Conservation (phyloP, 148 eudicot species). For the Drosera capensis region DNA sequence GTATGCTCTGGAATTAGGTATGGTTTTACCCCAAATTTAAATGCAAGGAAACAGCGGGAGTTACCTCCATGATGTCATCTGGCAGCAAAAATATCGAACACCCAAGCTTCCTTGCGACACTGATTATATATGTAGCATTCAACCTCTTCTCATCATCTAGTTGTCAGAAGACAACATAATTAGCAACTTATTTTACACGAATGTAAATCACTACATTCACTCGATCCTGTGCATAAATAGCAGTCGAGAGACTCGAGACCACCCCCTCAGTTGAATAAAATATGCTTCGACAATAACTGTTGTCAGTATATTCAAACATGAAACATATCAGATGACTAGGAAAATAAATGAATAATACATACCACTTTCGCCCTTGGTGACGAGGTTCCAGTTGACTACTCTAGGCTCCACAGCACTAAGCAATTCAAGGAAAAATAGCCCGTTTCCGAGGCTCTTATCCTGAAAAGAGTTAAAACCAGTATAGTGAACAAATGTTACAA, state of each 20-base stretch:
- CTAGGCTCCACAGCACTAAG: constrained; percentile 86
- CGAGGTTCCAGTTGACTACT: constrained; percentile 96
- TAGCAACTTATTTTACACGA: not conserved
- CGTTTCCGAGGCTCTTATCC: constrained; percentile 81
- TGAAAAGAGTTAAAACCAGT: constrained; percentile 13
- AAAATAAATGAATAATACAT: constrained; percentile 4
- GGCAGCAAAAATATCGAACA: constrained; percentile 92
- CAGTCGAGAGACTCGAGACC: not conserved
- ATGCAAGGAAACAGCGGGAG: no score
- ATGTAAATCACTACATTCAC: not conserved
- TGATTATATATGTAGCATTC: constrained; percentile 89
- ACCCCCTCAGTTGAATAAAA: not conserved
- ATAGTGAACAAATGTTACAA: constrained; percentile 2
- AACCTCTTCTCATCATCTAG: constrained; percentile 86
- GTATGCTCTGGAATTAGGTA: no score
- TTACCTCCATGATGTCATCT: constrained; percentile 89
- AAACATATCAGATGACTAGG: not conserved
- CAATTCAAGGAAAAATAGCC: constrained; percentile 86
- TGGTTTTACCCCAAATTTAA: no score
- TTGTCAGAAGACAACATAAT: not conserved
- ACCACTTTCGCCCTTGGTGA: constrained; percentile 89
- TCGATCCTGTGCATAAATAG: not conserved
- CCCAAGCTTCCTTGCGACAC: constrained; percentile 95
- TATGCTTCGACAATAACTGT: not conserved
- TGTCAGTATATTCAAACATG: not conserved